phyloP scores from a whole-genome alignment of 176 grass and related monocot genomes.

The Tillandsia fasciculata region DNA sequence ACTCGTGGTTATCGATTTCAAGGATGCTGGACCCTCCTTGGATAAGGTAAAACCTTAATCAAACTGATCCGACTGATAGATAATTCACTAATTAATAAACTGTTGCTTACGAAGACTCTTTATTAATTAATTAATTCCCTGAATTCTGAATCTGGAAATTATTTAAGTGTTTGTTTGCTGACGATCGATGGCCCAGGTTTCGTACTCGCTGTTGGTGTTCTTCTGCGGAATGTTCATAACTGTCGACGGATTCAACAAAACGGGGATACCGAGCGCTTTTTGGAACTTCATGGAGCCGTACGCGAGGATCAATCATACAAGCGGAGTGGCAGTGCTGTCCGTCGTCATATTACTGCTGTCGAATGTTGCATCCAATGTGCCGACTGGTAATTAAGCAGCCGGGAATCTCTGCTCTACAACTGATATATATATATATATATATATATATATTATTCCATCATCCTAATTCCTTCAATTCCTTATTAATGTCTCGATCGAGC shows the following conservation, averaged over 20 bases:
- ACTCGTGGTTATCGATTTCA: constrained; percentile 89
- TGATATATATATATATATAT: too few species aligned
- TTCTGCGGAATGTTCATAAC: constrained; percentile 99
- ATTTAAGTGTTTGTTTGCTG: too few species aligned
- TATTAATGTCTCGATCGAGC: too few species aligned
- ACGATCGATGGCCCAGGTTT: constrained; percentile 33
- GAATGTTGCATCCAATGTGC: constrained; percentile 87
- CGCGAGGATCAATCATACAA: constrained; percentile 41
- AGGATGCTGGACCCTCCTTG: constrained; percentile 71
- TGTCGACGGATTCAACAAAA: constrained; percentile 88
- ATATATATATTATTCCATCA: too few species aligned
- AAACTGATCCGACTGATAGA: too few species aligned
- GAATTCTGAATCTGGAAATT: not conserved
- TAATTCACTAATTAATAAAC: too few species aligned
- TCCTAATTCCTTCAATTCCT: too few species aligned
- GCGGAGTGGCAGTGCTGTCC: constrained; percentile 37
- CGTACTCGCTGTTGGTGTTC: constrained; percentile 75
- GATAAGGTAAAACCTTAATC: constrained; percentile 45
- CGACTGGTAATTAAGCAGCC: constrained; percentile 36
- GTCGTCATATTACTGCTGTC: constrained; percentile 68
- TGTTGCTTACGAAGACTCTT: too few species aligned
- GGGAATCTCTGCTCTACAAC: too few species aligned
- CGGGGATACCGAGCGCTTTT: constrained; percentile 66
- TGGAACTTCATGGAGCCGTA: constrained; percentile 83
- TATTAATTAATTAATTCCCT: too few species aligned